Percentiles rank a stretch among this genome's conserved stretches.
Evolutionary conservation across 2,329 filamentous ascomycete genomes (phyloP).

Genomic region (Trichophyton verrucosum): DNA sequence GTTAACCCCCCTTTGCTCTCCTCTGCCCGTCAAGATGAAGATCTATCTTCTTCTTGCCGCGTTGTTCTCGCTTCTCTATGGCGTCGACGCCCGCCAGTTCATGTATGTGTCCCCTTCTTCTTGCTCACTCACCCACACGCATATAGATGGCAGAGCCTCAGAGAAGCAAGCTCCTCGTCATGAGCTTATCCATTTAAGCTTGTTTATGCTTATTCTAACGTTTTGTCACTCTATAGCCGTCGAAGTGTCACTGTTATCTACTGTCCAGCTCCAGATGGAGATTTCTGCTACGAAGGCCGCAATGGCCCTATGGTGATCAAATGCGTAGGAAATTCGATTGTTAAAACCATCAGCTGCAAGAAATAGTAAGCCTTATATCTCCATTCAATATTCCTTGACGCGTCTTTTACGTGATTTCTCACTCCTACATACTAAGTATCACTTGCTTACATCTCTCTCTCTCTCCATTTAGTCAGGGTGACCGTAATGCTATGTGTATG

Average conservation of each 20-base stretch:
- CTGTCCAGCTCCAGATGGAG: not conserved
- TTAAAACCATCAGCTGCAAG: constrained; percentile 1
- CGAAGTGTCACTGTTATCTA: not conserved
- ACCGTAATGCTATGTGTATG: not conserved
- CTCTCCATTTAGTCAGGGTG: not conserved
- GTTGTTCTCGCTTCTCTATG: not conserved
- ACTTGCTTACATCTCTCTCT: not conserved
- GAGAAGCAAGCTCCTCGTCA: not conserved
- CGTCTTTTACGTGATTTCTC: not conserved
- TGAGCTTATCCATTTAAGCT: not conserved
- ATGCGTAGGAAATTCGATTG: not conserved
- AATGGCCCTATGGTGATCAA: not conserved
- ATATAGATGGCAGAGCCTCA: too few species aligned
- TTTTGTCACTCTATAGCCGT: not conserved
- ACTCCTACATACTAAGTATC: not conserved
- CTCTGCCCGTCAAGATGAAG: not conserved
- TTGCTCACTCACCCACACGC: not conserved
- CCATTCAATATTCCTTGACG: not conserved
- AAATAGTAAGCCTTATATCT: not conserved
- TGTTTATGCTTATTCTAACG: not conserved
- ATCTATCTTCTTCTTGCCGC: not conserved
- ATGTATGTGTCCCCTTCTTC: not conserved
- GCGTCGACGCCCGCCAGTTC: not conserved
- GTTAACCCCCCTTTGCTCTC: not conserved
- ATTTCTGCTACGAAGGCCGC: not conserved